phyloP scores from a whole-genome alignment of 106 monocot species.

The Dendrobium chrysotoxum region DNA sequence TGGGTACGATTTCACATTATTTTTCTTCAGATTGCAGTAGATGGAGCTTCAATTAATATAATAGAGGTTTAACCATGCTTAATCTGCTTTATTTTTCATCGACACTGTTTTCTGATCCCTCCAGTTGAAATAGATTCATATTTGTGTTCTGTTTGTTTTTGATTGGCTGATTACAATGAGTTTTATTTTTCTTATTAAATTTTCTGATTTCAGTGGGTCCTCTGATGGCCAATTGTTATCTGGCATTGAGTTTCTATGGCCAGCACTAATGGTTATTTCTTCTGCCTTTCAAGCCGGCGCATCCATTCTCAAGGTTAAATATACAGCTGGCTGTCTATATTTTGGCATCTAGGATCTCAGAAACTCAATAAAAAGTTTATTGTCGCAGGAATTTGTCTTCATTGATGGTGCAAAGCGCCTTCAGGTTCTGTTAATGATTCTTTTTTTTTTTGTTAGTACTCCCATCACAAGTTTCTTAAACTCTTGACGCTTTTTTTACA shows the following conservation, averaged over 20 bases:
- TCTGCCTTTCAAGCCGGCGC: conserved; percentile 95
- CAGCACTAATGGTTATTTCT: conserved; percentile 79
- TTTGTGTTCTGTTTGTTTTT: neutral
- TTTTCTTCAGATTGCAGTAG: neutral
- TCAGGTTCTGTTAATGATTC: conserved; percentile 41
- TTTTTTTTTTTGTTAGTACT: neutral
- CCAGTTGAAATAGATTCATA: neutral
- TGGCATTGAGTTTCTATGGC: conserved; percentile 63
- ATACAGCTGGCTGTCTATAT: neutral
- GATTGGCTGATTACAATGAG: neutral
- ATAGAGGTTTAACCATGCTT: neutral
- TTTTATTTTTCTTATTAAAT: neutral
- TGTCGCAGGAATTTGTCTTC: conserved; percentile 84
- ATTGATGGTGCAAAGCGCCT: conserved; percentile 78
- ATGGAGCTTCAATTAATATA: neutral
- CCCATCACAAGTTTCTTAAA: neutral
- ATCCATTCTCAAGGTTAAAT: conserved; percentile 89
- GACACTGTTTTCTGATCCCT: neutral
- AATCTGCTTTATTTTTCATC: neutral
- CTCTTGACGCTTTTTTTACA: conserved; percentile 21
- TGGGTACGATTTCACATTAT: neutral
- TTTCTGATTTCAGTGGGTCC: conserved; percentile 56
- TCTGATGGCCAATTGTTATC: conserved; percentile 53
- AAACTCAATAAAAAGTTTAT: neutral
- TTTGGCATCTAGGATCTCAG: neutral